A percentile compares a stretch with the other conserved stretches of the same genome.
Evolutionary conservation across 1,284 basidiomycete species (phyloP).

Genomic region (Malassezia psittaci): DNA sequence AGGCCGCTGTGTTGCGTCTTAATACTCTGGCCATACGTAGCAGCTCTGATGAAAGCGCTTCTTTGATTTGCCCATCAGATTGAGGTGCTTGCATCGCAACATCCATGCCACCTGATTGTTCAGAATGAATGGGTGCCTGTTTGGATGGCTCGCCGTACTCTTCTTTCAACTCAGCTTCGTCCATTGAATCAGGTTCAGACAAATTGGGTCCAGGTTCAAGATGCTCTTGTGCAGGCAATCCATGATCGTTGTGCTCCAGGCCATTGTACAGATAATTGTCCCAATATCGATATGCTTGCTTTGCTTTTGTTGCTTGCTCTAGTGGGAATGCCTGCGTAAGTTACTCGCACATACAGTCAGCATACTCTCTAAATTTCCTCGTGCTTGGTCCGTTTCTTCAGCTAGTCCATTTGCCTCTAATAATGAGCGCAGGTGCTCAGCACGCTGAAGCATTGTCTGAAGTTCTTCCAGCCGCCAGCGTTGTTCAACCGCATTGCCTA

Average conservation of each 20-base stretch:
- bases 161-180: neutral
- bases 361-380: neutral
- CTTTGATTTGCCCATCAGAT: neutral
- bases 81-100: too few species aligned
- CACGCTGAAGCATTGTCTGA: conserved; percentile 1
- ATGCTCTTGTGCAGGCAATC: neutral
- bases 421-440: conserved; percentile 1
- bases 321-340: neutral
- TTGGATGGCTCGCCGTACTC: neutral
- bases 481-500: neutral
- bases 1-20: conserved; percentile 36
- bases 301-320: neutral
- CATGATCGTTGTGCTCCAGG: neutral
- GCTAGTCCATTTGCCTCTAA: too few species aligned
- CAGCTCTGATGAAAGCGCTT: conserved; percentile 41
- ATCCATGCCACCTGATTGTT: too few species aligned
- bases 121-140: too few species aligned
- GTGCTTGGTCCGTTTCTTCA: too few species aligned
- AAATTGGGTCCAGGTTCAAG: too few species aligned
- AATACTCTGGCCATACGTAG: conserved; percentile 43
- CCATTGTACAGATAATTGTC: conserved; percentile 17
- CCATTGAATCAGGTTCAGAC: neutral
- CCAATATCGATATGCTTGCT: conserved; percentile 1
- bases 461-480: conserved; percentile 8
- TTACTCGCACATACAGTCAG: neutral